These are phyloP conservation scores for Syzygium syzygioides DNA, from an alignment of 441 rosid species.

Conservation along the genomic window DNA sequence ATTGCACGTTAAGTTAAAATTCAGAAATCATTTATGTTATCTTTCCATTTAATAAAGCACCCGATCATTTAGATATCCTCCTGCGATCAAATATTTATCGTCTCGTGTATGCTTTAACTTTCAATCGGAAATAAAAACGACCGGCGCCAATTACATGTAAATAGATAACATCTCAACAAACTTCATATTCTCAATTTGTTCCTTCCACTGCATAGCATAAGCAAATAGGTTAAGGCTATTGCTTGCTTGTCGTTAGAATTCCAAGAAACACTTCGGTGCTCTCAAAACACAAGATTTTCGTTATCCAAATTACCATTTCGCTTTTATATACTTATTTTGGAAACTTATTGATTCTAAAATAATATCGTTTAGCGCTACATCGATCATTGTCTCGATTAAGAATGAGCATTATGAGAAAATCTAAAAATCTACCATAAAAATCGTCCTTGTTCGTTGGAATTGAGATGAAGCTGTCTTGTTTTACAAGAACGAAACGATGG, in stretches of 20 bases:
- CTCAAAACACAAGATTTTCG: background rate
- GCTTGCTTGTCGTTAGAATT: too few species aligned
- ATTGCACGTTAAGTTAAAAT: too few species aligned
- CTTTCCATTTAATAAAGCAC: too few species aligned
- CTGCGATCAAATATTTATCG: background rate
- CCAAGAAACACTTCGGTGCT: too few species aligned
- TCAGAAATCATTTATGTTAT: too few species aligned
- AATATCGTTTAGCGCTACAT: background rate
- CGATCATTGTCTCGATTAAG: background rate
- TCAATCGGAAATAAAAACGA: rapidly evolving
- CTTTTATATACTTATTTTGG: too few species aligned
- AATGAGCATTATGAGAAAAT: background rate
- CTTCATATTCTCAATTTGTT: background rate
- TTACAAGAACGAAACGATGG: rapidly evolving
- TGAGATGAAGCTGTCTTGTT: background rate
- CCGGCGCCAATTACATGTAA: rapidly evolving
- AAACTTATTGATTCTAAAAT: too few species aligned
- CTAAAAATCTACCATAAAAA: too few species aligned
- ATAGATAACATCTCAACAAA: background rate
- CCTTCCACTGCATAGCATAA: background rate
- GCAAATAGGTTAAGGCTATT: background rate
- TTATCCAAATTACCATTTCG: rapidly evolving
- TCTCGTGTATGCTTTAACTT: background rate
- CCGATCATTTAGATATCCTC: too few species aligned
- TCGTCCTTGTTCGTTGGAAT: background rate